Percentiles rank a stretch among this genome's conserved stretches.
These are phyloP conservation scores for Vaccinium corymbosum DNA, from an alignment of 148 eudicot genomes.

Conservation along the genomic window DNA sequence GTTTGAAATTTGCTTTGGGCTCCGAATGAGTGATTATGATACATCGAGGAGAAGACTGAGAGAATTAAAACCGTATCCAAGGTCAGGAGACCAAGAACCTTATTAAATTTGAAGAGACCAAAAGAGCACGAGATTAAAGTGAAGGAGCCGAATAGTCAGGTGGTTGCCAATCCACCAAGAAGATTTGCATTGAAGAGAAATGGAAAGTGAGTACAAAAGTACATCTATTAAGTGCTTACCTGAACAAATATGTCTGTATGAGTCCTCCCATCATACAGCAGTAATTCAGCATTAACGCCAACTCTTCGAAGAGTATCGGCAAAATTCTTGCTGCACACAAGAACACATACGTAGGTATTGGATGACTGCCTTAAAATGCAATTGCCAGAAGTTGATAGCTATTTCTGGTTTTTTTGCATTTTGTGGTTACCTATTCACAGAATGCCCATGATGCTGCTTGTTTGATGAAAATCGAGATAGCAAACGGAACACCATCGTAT, in stretches of 20 bases:
- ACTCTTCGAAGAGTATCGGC: conserved; percentile 73
- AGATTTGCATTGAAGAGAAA: background rate
- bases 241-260: conserved; percentile 94
- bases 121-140: background rate
- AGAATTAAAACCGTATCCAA: background rate
- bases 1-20: background rate
- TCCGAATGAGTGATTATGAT: background rate
- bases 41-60: background rate
- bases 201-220: background rate
- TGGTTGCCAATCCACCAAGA: background rate
- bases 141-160: background rate
- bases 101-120: background rate
- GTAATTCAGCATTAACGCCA: conserved; percentile 72
- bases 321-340: conserved; percentile 52
- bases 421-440: background rate
- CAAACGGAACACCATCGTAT: background rate
- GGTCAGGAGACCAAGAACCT: background rate
- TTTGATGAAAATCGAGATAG: background rate
- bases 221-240: conserved; percentile 34
- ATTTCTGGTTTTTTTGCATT: background rate
- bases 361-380: background rate
- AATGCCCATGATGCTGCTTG: background rate
- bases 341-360: background rate
- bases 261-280: conserved; percentile 80
- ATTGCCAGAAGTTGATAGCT: background rate